These are phyloP conservation scores for Flaveria floridana DNA, from an alignment of 140 eudicot genomes.

Conservation along the genomic window DNA sequence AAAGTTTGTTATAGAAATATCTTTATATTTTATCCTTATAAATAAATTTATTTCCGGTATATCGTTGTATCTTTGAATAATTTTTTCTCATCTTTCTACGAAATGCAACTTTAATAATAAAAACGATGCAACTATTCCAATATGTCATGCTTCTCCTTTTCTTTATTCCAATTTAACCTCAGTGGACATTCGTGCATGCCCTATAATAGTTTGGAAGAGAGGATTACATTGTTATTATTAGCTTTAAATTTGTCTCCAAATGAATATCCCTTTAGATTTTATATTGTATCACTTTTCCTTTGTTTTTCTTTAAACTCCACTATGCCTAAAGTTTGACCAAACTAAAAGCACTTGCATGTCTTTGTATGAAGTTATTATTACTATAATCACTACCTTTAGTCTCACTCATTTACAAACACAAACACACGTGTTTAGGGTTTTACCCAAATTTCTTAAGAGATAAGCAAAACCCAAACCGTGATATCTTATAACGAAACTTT, in stretches of 20 bases:
- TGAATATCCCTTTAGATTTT: not conserved
- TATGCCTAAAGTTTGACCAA: not conserved
- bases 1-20: too few species aligned
- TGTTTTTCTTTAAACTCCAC: not conserved
- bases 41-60: too few species aligned
- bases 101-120: too few species aligned
- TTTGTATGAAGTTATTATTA: not conserved
- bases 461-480: too few species aligned
- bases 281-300: too few species aligned
- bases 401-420: not conserved
- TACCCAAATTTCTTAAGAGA: not conserved
- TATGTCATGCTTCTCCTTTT: not conserved
- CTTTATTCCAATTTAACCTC: not conserved
- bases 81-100: too few species aligned
- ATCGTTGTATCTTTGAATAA: too few species aligned
- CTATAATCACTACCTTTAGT: not conserved
- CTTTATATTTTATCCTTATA: too few species aligned
- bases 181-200: not conserved
- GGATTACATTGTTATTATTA: not conserved
- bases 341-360: not conserved
- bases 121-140: too few species aligned
- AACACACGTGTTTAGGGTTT: not conserved
- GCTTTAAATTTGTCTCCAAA: not conserved
- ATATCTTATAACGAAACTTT: too few species aligned
- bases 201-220: not conserved